Evolutionary conservation across 2,329 filamentous ascomycete genomes (phyloP).

Genomic region (Aschersonia sp.): DNA sequence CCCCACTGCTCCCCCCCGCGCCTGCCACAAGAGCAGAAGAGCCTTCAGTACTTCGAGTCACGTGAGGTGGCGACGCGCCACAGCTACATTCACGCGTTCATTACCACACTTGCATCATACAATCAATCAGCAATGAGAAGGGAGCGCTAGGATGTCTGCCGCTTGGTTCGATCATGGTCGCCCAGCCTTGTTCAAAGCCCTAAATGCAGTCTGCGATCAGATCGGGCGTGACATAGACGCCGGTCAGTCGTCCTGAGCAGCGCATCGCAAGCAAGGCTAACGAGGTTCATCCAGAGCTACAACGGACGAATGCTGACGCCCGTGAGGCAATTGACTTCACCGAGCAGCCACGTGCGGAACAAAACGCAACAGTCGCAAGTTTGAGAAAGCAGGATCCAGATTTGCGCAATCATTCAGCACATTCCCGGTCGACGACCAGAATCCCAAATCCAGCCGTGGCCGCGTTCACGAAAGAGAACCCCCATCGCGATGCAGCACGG

Average conservation of each 20-base stretch:
- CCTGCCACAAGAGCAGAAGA: too few relatives aligned
- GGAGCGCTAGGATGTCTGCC: conserved; percentile 18
- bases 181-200: conserved; percentile 22
- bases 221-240: conserved; percentile 22
- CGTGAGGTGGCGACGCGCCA: not conserved
- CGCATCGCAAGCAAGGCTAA: not conserved
- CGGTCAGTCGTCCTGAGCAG: conserved; percentile 11
- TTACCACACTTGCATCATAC: not conserved
- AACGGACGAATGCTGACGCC: not conserved
- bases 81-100: not conserved
- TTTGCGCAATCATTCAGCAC: conserved; percentile 21
- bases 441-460: not conserved
- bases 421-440: not conserved
- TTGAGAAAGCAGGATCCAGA: conserved; percentile 27
- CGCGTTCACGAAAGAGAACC: too few relatives aligned
- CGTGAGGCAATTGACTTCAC: not conserved
- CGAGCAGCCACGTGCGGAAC: not conserved
- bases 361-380: conserved; percentile 12
- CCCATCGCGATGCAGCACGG: too few relatives aligned
- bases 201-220: conserved; percentile 22
- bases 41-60: not conserved
- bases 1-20: too few relatives aligned
- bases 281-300: not conserved
- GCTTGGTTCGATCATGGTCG: conserved; percentile 23
- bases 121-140: not conserved